Base-by-base conservation (phyloP, 2,329 filamentous ascomycete genomes). In the Exophiala phaeomuriformis region DNA sequence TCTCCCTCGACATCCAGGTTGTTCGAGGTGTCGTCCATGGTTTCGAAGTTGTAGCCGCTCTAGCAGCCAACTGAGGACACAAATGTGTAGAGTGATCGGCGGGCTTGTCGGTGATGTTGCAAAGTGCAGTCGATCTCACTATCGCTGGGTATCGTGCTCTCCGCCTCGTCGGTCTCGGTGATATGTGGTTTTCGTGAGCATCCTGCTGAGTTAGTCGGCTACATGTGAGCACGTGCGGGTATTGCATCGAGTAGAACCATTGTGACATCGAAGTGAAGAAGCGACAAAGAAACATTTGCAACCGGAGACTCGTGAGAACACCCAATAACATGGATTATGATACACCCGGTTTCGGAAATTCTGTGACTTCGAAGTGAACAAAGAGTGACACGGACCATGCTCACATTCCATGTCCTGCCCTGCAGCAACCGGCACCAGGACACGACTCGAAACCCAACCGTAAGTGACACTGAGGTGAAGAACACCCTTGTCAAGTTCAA, bases 301-400 rank as follows among this genome's bases (percentile, higher is more conserved):
- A 40, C 31, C 28, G n/a, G 19, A 41, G 5, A 31, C n/a, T 30
- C 8, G 28, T n/a, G 27, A 12, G 30, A 37, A 28, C 12, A 33
- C 12, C 45, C 45, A 12, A 37, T 47, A 28, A 37, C 5, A 7
- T n/a, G 1, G 35, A 40, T 5, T 40, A 27, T 39, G 29, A n/a
- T 12, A 12, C 32, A 49, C n/a, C 46, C 46, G 46, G 2, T 33
- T 49, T 39, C 33, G 46, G 46, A 41, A 39, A 39, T 37, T 27
- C 19, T 41, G 39, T 41, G 6, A 9, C 12, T 27, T 41, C 12
- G 39, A 41, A 41, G 39, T 28, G 37, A 47, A 33, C 31, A 47
- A 52, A 52, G 31, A 31, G 27, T 31, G 33, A 37, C 33, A 43
- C 35, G 42, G 42, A 46, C 35, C 32, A 52, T 10, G 41, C 27